Base-by-base conservation (phyloP, 2,329 filamentous ascomycete species). In the Scedosporium apiospermum region DNA sequence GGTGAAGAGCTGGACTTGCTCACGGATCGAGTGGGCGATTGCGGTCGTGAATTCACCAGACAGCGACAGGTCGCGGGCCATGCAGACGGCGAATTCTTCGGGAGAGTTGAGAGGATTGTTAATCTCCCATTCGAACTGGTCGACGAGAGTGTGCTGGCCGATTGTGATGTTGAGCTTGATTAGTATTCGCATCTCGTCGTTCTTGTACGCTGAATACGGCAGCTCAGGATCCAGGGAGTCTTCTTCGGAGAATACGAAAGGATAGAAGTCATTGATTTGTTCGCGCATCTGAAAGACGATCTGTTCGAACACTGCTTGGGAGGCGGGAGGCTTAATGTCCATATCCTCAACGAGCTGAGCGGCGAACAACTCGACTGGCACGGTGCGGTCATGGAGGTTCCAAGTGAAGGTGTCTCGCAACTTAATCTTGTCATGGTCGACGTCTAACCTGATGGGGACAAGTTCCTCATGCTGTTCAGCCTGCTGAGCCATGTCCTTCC, bases 41-140 rank as follows among this genome's bases (percentile, higher is more conserved):
- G 95, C 93, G 0, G 95, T 99, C 2, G 91, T 93, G 70, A 99
- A 99, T 74, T 99, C 95, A 66, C 95, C 95, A 0, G 91, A 91
- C 18, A 99, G 82, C 4, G 93, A 93, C 27, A 99, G 82, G 70
- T 99, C 95, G 64, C 87, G 85, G 0, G 93, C 87, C 91, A 98
- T 96, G 71, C 88, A 88, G 65, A 85, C 80, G 27, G 95, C 95
- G 73, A 99, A 99, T 63, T 96, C 91, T 75, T 99, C 95, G 2
- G 95, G 92, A 0, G 90, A 96, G 73, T 99, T 99, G 62, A 88
- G 78, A 0, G 93, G 89, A 72, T 96, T 96, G 75, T 98, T 98
- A 72, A 98, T 92, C 69, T 99, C 95, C 95, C 95, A 99, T 75
- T 99, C 95, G 65, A 99, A 98, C 72, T 98, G 95, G 70, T 99